These are phyloP conservation scores for Coemansia sp. DNA, from an alignment of 192 early-diverging fungal genomes.

Conservation along the genomic window DNA sequence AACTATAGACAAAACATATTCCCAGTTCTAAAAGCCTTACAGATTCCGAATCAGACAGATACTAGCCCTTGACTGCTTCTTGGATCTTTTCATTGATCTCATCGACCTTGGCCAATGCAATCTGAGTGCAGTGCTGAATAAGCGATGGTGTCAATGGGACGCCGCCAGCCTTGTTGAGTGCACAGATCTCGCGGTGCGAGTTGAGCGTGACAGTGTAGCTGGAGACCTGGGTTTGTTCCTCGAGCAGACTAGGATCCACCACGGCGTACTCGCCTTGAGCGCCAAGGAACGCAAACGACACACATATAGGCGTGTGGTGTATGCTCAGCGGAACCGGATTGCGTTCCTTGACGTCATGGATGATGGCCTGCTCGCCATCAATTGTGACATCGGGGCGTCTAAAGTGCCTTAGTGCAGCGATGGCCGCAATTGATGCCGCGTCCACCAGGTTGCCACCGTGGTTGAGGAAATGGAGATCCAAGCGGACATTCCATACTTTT, in stretches of 20 bases:
- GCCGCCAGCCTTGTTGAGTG: slow-evolving; percentile 89
- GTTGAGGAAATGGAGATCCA: slow-evolving; percentile 91
- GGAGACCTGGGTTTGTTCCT: slow-evolving; percentile 83
- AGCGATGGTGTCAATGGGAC: slow-evolving; percentile 70
- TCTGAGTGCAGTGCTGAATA: slow-evolving; percentile 78
- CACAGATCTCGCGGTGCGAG: slow-evolving; percentile 88
- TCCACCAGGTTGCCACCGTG: slow-evolving; percentile 94
- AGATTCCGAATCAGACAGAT: background rate
- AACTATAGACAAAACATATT: too few species aligned
- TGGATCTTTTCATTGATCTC: slow-evolving; percentile 77
- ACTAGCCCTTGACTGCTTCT: slow-evolving; percentile 61
- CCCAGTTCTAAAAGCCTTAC: background rate
- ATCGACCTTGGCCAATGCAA: slow-evolving; percentile 64
- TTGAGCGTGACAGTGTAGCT: slow-evolving; percentile 90
- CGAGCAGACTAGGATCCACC: slow-evolving; percentile 82
- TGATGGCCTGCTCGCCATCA: slow-evolving; percentile 83
- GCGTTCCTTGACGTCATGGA: slow-evolving; percentile 79
- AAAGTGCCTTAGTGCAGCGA: slow-evolving; percentile 88
- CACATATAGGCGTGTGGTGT: slow-evolving; percentile 93
- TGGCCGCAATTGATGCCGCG: slow-evolving; percentile 86
- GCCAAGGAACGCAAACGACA: slow-evolving; percentile 92
- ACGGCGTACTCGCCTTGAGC: slow-evolving; percentile 56
- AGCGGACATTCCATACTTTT: slow-evolving; percentile 91
- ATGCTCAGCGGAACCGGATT: slow-evolving; percentile 93
- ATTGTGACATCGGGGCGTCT: slow-evolving; percentile 94